Percentiles rank a stretch among this genome's conserved stretches.
phyloP scores from a whole-genome alignment of 352 stramenopile genomes.

The Pythium vanterpoolii region DNA sequence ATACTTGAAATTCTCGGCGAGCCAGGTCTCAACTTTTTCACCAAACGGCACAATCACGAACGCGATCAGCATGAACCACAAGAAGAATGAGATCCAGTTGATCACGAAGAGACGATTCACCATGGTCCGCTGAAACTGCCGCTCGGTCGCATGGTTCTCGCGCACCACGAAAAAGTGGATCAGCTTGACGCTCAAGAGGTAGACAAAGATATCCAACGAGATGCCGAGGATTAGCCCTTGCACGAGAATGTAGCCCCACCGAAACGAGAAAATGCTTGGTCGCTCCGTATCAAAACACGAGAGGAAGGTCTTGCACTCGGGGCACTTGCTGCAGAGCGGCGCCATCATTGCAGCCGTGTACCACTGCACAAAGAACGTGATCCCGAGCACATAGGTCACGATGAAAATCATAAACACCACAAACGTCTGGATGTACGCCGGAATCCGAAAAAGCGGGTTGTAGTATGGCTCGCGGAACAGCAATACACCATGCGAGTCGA shows the following conservation, averaged over 20 bases:
- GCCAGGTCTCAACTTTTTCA: slow-evolving; percentile 72
- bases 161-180: slow-evolving; percentile 79
- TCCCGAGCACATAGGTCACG: slow-evolving; percentile 70
- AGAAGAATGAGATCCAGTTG: slow-evolving; percentile 90
- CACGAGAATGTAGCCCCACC: slow-evolving; percentile 82
- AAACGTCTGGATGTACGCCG: slow-evolving; percentile 78
- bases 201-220: slow-evolving; percentile 83
- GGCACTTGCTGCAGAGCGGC: slow-evolving; percentile 72
- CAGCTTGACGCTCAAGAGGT: slow-evolving; percentile 79
- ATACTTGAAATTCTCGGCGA: slow-evolving; percentile 75
- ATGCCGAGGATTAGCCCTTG: slow-evolving; percentile 82
- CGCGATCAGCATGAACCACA: slow-evolving; percentile 88
- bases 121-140: slow-evolving; percentile 82
- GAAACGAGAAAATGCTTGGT: slow-evolving; percentile 62
- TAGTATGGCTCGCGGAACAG: slow-evolving; percentile 85
- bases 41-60: slow-evolving; percentile 88
- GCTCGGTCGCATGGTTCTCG: slow-evolving; percentile 81
- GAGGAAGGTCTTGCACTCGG: slow-evolving; percentile 65
- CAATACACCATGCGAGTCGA: slow-evolving; percentile 65
- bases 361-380: slow-evolving; percentile 86
- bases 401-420: slow-evolving; percentile 81
- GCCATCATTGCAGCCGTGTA: slow-evolving; percentile 87
- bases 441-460: slow-evolving; percentile 71
- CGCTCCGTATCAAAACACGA: slow-evolving; percentile 80
- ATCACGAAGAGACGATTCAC: slow-evolving; percentile 85